Base-by-base conservation (phyloP, 306 rosid genomes). In the Elaeagnus macrophylla region DNA sequence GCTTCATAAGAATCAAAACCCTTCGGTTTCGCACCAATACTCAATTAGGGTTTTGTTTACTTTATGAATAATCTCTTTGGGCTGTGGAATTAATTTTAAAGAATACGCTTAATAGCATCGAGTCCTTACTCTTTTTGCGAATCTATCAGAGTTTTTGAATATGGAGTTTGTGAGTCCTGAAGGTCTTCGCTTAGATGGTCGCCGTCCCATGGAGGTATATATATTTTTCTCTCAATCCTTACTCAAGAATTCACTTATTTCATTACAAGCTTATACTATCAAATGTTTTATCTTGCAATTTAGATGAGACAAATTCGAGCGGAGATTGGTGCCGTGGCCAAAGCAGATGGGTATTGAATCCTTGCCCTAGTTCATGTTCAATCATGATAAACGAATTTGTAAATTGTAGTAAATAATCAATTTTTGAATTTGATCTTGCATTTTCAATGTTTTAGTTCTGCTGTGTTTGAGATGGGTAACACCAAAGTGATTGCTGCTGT, bases 241-340 rank as follows among this genome's bases (percentile, higher is more conserved):
- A 9, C 1, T 12, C 32, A 48, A 48, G 49, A 32, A 37, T 25
- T 3, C 10, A 38, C 14, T 7, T 48, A 9, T 48, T n/a, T 7
- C 6, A 5, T 39, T 14, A 17, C 6, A 11, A 10, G 37, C 56
- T 17, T 66, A 7, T 8, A 41, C 10, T 19, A 45, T 8, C 53
- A 7, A 17, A 45, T 12, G 12, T 15, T 47, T 50, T 9, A n/a
- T 14, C 44, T 53, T 19, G 51, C 20, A 32, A 36, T 57, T 66
- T 11, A 88, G 97, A 79, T 85, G 97, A 84, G 97, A 48, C 94
- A 89, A 74, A 82, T 89, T 61, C 84, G 88, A 67, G 94, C 90
- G 12, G 90, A 89, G 75, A 80, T 86, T 56, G 95, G 95, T 52
- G 65, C 81, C 38, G 90, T 89, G n/a, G 79, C 85, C 50, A 86